Percentiles rank a stretch among this genome's conserved stretches.
Conservation (phyloP, 352 stramenopile genomes). For the Pythium graminicola region DNA sequence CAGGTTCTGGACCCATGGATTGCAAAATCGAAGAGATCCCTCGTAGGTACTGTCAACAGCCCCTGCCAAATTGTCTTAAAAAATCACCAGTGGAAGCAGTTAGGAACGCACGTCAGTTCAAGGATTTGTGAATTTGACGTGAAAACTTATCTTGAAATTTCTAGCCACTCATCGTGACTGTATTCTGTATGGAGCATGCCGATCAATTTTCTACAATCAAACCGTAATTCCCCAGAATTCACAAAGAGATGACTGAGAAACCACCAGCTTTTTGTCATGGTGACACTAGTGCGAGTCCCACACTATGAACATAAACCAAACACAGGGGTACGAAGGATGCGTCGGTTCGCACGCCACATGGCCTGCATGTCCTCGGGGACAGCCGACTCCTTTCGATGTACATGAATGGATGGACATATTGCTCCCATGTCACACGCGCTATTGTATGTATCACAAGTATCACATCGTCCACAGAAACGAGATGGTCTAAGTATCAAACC, state of each 20-base stretch:
- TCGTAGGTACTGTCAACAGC: neutral
- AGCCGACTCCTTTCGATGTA: neutral
- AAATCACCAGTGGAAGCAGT: neutral
- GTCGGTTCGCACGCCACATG: slow-evolving; percentile 6
- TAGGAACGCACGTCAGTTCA: neutral
- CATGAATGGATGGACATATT: neutral
- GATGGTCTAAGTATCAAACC: no score
- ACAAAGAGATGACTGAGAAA: neutral
- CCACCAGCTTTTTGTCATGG: slow-evolving; percentile 4
- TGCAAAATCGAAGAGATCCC: neutral
- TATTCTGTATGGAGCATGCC: neutral
- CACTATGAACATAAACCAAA: slow-evolving; percentile 4
- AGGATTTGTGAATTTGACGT: neutral
- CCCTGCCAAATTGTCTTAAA: neutral
- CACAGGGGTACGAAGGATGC: slow-evolving; percentile 2
- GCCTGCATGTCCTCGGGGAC: neutral
- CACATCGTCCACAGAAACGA: no score
- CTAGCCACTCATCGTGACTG: neutral
- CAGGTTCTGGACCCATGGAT: neutral
- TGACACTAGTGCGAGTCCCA: neutral
- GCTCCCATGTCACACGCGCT: neutral
- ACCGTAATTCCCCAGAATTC: neutral
- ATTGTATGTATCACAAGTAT: neutral
- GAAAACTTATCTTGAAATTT: neutral
- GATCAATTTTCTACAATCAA: neutral